Evolutionary conservation across 768 basidiomycete genomes (phyloP), one percentile per base, ranked within the genome.

Genomic region (Gyrodon lividus): DNA sequence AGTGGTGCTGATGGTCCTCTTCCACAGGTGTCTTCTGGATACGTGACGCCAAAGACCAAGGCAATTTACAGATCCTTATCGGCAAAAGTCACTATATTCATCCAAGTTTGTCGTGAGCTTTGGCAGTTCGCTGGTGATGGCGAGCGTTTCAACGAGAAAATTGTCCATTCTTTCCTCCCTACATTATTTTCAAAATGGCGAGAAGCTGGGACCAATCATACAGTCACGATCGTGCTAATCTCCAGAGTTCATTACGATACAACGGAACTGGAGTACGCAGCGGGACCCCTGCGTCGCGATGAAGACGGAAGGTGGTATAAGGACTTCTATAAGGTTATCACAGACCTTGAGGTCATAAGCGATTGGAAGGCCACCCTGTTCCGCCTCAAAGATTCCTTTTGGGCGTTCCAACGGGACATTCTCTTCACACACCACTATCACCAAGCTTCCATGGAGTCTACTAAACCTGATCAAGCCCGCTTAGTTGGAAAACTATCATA

Each of bases 51-150:
- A 22, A 72, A 80, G n/a, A 98, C 96, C 8, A 95, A 93, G 67
- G 74, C 88, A 12, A 83, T 99, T 28, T 95, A 87, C 61, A 81
- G 97, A 37, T 92, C 92, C 12, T 82, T 94, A 40, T 95, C 93
- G 1, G 93, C 95, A 38, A 92, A 89, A 62, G 80, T 88, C 31
- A 97, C 91, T 17, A 87, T 98, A 50, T 96, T 97, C 68, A 92
- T 99, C 43, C 95, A 98, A 75, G 89, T 99, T 14, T 96, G 93
- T 66, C 83, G 86, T 43, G 97, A 98, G 65, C 82, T 97, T 48
- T 98, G 92, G 92, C 91, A 97, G 61, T 98, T 98, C 64, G 82
- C 94, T 20, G 93, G 91, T 31, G 97, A 98, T 55, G 97, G 97
- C 20, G 94, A 97, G 67, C 83, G 95, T 5, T 93, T 88, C 70